Base-by-base conservation (phyloP, 495 filamentous ascomycete genomes). In the Margaritispora aquatica region DNA sequence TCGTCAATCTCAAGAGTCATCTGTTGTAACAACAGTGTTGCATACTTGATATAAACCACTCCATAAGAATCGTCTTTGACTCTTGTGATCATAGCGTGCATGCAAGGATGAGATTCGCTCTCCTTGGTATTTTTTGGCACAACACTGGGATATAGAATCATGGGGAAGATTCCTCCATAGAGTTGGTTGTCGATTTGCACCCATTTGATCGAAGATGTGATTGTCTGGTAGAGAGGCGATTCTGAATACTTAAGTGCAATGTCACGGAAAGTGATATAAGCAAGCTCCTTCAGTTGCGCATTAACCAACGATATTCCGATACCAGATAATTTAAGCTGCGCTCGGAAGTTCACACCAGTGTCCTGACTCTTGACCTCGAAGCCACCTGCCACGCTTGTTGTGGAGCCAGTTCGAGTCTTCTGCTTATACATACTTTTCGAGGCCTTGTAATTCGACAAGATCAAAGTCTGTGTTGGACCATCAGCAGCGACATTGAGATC, bases 171-270 rank as follows among this genome's bases (percentile, higher is more conserved):
- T 15, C 94, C 94, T 44, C 94, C 94, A 68, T 97, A 98, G 23
- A 98, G 85, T 68, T 98, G 94, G 68, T 98, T 98, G 75, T 98
- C 94, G 67, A 98, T 92, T 71, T 98, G 94, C 51, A 98, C 92
- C 94, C 94, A 98, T 71, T 97, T 97, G 70, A 96, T 88, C 0
- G 88, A 88, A 10, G 90, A 79, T 50, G 88, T 90, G 58, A 97
- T 72, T 4, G 90, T 97, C 73, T 97, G 94, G 69, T 94, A 96
- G 13, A 97, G 75, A 26, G 81, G 77, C n/a, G 95, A 97, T 69
- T 97, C 94, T 56, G 83, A 88, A 68, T 89, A 95, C 63, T 92
- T 92, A 64, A 97, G 76, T 66, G 94, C 86, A 53, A 98, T 88
- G 59, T 96, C 95, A 46, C 92, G 83, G 76, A 96, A 87, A 1